phyloP scores from a whole-genome alignment of 768 basidiomycete genomes.

The Hygrocybe coccinea region DNA sequence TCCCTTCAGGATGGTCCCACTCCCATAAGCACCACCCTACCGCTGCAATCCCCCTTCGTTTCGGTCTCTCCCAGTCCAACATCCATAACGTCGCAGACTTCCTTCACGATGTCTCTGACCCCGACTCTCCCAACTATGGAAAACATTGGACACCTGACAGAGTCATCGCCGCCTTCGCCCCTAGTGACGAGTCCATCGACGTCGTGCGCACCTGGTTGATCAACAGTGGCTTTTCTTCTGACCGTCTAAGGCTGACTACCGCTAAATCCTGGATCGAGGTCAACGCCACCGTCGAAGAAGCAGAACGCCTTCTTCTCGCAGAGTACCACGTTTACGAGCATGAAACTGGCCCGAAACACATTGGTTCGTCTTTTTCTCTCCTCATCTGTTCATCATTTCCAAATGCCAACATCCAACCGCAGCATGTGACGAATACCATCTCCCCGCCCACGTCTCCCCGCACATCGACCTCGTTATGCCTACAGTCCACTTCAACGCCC shows the following conservation, averaged over 20 bases:
- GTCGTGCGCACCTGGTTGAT: slow-evolving; percentile 43
- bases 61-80: slow-evolving; percentile 46
- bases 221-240: slow-evolving; percentile 35
- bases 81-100: slow-evolving; percentile 42
- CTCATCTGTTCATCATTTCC: background rate
- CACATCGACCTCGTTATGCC: slow-evolving; percentile 40
- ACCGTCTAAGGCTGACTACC: slow-evolving; percentile 35
- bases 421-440: slow-evolving; percentile 34
- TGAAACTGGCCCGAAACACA: slow-evolving; percentile 32
- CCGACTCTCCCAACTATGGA: slow-evolving; percentile 47
- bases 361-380: slow-evolving; percentile 27
- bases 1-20: slow-evolving; percentile 40
- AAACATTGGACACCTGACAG: slow-evolving; percentile 44
- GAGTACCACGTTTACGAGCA: slow-evolving; percentile 43
- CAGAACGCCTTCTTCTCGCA: slow-evolving; percentile 39
- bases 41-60: slow-evolving; percentile 41
- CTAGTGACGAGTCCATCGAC: slow-evolving; percentile 37
- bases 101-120: slow-evolving; percentile 46
- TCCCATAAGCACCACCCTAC: slow-evolving; percentile 33
- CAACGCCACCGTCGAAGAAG: slow-evolving; percentile 37
- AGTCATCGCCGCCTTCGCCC: slow-evolving; percentile 44
- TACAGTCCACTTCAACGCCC: slow-evolving; percentile 34
- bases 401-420: background rate
- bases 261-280: slow-evolving; percentile 40
- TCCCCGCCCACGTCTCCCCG: slow-evolving; percentile 32